Base-by-base conservation (phyloP, 257 asterid species). In the Solanum chilense region DNA sequence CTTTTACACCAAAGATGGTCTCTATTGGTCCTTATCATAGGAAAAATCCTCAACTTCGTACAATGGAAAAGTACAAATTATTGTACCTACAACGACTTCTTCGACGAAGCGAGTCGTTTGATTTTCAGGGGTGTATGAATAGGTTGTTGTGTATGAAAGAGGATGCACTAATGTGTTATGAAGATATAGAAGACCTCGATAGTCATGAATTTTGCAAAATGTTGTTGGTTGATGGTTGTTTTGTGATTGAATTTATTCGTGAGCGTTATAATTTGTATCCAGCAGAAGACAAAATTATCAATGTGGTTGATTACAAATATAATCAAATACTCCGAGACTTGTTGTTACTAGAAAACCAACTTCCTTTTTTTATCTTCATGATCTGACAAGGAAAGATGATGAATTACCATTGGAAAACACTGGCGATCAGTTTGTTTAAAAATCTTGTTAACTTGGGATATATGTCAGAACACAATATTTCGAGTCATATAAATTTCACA, bases 181-280 rank as follows among this genome's bases (percentile, higher is more conserved):
- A 64, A 1, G 71, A 64, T 64, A n/a, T n/a, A 11, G 33, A n/a
- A n/a, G 3, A 64, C 18, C 1, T n/a, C 1, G 14, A n/a, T 23
- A 62, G 0, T 49, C 7, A 47, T 47, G 56, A 47, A 47, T 47
- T 47, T 47, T 47, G 20, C 2, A 5, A 77, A 70, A 87, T 87
- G 64, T 25, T 87, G 49, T 39, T 87, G 31, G 71, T 84, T 49
- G 89, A 87, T 52, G 85, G 91, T 13, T 87, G 88, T 33, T 89
- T 89, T 41, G 39, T 87, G 2, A 73, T 89, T 27, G 89, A 89
- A 66, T 80, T 77, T 6, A 47, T 89, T 45, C 82, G 86, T 9
- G 77, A 85, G 83, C 25, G n/a, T n/a, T n/a, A n/a, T n/a, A n/a
- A n/a, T n/a, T n/a, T n/a, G n/a, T n/a, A n/a, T n/a, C n/a, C n/a